phyloP scores from a whole-genome alignment of 2,329 filamentous ascomycete species.

The Parascedosporium putredinis region DNA sequence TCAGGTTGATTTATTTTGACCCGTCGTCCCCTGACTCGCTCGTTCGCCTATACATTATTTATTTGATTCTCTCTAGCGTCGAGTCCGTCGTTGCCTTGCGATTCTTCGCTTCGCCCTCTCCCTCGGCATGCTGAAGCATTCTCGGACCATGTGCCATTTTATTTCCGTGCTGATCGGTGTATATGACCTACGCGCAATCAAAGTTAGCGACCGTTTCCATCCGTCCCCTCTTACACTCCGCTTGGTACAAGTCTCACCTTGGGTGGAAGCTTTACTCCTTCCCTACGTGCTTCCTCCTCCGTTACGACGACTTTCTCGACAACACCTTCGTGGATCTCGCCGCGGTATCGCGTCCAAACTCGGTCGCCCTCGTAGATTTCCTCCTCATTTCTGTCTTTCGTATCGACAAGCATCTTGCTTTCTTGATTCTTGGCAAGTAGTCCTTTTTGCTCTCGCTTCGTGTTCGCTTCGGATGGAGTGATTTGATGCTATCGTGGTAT shows the following conservation, averaged over 20 bases:
- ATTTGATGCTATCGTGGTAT: neutral
- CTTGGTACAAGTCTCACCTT: neutral
- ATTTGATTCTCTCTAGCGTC: too few relatives aligned
- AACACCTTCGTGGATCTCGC: neutral
- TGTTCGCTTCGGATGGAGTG: neutral
- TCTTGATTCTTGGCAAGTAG: too few relatives aligned
- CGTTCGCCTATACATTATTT: too few relatives aligned
- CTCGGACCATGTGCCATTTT: neutral
- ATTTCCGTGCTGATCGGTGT: neutral
- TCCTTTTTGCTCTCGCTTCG: too few relatives aligned
- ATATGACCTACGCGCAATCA: neutral
- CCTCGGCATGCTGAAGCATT: neutral
- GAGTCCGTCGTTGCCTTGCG: neutral
- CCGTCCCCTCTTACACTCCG: neutral
- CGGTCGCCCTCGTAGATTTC: neutral
- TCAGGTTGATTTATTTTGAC: too few relatives aligned
- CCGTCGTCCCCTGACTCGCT: too few relatives aligned
- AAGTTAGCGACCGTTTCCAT: neutral
- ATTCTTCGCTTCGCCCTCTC: neutral
- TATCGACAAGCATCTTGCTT: neutral
- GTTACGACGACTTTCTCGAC: neutral
- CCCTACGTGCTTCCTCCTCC: neutral
- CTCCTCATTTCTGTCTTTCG: neutral
- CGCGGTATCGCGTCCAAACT: neutral
- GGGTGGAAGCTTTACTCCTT: neutral